Evolutionary conservation across 83 land plant species (phyloP).

Genomic region (Picea mariana): DNA sequence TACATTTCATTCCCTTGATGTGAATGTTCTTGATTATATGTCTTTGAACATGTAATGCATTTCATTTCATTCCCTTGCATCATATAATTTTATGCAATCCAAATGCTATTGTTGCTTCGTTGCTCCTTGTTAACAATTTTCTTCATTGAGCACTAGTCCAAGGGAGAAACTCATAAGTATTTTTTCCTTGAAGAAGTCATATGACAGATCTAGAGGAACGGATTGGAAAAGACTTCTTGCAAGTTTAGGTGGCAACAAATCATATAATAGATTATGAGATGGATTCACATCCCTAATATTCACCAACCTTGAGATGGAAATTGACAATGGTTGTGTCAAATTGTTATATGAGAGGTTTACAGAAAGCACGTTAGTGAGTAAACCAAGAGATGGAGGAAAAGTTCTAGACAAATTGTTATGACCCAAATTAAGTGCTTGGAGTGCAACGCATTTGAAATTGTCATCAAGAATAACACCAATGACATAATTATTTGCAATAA

Average conservation of each 20-base stretch:
- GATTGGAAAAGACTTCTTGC: conserved; percentile 10
- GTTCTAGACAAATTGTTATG: conserved; percentile 40
- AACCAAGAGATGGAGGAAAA: conserved; percentile 8
- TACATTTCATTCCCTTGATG: no score
- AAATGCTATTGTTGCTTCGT: conserved; percentile 21
- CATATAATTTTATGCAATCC: no score
- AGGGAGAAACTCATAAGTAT: conserved; percentile 24
- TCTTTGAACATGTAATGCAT: no score
- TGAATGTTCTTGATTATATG: no score
- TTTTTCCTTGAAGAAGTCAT: conserved; percentile 71
- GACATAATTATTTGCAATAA: conserved; percentile 42
- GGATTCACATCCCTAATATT: conserved; percentile 36
- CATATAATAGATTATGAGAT: conserved; percentile 66
- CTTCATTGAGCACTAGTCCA: conserved; percentile 20
- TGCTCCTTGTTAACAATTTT: conserved; percentile 61
- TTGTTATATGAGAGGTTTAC: conserved; percentile 22
- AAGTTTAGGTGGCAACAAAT: conserved; percentile 36
- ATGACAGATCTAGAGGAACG: conserved; percentile 48
- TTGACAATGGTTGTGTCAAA: conserved; percentile 21
- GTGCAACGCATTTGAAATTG: conserved; percentile 32
- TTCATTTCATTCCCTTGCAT: no score
- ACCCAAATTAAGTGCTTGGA: conserved; percentile 36
- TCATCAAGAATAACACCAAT: conserved; percentile 37
- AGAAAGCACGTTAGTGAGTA: neutral
- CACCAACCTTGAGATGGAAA: conserved; percentile 6